These are phyloP conservation scores for Amphicarpaea edgeworthii DNA, from an alignment of 306 rosid genomes.

Conservation along the genomic window DNA sequence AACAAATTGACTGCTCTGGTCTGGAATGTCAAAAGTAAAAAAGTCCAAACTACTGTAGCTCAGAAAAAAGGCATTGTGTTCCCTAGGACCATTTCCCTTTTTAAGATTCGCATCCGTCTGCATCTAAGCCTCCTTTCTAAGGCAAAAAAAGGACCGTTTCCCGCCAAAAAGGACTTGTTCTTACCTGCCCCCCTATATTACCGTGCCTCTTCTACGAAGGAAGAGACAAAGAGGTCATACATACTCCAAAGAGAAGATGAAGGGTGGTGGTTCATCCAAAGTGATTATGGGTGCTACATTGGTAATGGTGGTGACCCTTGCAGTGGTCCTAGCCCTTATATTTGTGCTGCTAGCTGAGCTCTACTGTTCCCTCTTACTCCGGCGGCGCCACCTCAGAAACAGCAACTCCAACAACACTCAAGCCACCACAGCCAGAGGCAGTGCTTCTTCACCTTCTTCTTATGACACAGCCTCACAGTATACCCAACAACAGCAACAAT, in stretches of 20 bases:
- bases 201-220: conserved; percentile 7
- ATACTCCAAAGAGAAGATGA: conserved; percentile 57
- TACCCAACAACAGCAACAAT: conserved; percentile 48
- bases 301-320: conserved; percentile 83
- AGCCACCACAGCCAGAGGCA: conserved; percentile 21
- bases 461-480: conserved; percentile 32
- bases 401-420: conserved; percentile 36
- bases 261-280: conserved; percentile 78
- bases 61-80: conserved; percentile 52
- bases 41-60: neutral
- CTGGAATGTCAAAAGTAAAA: conserved; percentile 44
- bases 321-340: conserved; percentile 75
- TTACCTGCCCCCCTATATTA: conserved; percentile 35
- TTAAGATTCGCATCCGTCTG: conserved; percentile 43
- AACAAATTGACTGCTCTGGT: conserved; percentile 36
- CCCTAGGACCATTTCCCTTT: conserved; percentile 55
- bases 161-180: conserved; percentile 62
- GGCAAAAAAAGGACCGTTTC: conserved; percentile 48
- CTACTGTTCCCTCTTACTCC: conserved; percentile 85
- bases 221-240: conserved; percentile 17
- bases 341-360: conserved; percentile 85
- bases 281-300: conserved; percentile 89
- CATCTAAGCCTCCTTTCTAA: conserved; percentile 19
- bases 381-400: conserved; percentile 69
- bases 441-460: conserved; percentile 46